Conservation (phyloP, 2,329 filamentous ascomycete genomes). For the Alternaria ventricosa region DNA sequence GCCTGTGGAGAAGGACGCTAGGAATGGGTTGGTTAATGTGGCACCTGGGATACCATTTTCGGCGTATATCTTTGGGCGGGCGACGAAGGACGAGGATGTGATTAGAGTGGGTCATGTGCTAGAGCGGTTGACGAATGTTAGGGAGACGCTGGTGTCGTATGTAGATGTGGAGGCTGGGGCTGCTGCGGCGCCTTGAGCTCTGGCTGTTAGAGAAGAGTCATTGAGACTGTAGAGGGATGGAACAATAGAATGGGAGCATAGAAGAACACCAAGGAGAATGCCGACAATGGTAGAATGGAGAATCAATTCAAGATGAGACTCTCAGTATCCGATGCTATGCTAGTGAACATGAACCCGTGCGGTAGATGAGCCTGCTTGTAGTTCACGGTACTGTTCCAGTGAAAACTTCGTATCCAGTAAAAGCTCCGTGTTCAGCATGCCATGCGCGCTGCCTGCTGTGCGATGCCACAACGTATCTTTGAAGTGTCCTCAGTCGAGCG, state of each 20-base stretch:
- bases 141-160: constrained; percentile 3
- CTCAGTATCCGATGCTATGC: not conserved
- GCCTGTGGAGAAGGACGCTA: constrained; percentile 48
- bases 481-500: constrained; percentile 6
- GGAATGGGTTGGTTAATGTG: constrained; percentile 54
- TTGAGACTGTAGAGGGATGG: not conserved
- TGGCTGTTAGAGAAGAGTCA: not conserved
- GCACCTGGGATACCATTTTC: constrained; percentile 60
- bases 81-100: constrained; percentile 8
- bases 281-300: too few species aligned
- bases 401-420: not conserved
- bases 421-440: not conserved
- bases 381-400: not conserved
- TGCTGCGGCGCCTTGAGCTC: not conserved
- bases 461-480: not conserved
- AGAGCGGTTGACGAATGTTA: constrained; percentile 1
- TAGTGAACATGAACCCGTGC: not conserved
- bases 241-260: not conserved
- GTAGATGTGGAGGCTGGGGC: not conserved
- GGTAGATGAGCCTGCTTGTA: not conserved
- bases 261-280: not conserved
- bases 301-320: not conserved
- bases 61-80: constrained; percentile 11
- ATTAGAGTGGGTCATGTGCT: constrained; percentile 11
- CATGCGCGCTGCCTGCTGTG: not conserved